Conservation (phyloP, 2,329 filamentous ascomycete genomes). For the Exophiala mesophila region DNA sequence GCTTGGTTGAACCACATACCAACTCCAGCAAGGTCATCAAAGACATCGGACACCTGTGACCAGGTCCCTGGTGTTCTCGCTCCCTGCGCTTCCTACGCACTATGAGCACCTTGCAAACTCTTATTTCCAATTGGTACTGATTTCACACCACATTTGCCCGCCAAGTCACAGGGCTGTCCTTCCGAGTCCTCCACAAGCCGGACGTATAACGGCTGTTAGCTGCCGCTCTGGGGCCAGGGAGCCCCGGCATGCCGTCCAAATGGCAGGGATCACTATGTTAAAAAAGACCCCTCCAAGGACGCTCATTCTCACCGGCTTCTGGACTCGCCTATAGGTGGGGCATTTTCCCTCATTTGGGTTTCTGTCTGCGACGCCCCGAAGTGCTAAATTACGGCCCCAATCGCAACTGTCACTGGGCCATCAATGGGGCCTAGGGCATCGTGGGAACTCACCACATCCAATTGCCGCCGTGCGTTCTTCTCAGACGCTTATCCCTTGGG, state of each 20-base stretch:
- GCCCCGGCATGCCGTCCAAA: background rate
- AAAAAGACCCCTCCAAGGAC: too few species aligned
- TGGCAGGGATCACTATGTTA: background rate
- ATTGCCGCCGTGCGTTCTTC: too few species aligned
- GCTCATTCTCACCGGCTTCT: too few species aligned
- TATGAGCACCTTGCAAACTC: slow-evolving; percentile 8
- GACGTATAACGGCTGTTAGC: background rate
- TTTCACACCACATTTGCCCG: slow-evolving; percentile 8
- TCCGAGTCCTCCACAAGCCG: slow-evolving; percentile 1
- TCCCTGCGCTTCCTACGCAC: slow-evolving; percentile 7
- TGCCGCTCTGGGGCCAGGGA: background rate
- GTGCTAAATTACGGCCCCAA: too few species aligned
- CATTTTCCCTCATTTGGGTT: too few species aligned
- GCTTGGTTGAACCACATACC: slow-evolving; percentile 8
- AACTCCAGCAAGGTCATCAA: slow-evolving; percentile 4
- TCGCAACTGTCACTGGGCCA: too few species aligned
- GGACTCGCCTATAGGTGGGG: too few species aligned
- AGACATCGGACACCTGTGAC: slow-evolving; percentile 13
- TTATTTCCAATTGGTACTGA: slow-evolving; percentile 17
- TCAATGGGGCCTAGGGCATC: too few species aligned
- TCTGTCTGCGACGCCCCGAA: too few species aligned
- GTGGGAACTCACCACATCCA: too few species aligned
- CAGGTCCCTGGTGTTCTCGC: slow-evolving; percentile 7
- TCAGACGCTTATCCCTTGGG: background rate
- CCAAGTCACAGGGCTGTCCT: slow-evolving; percentile 9